Base-by-base conservation (phyloP, 345 rosid species). In the Physaria fendleri region DNA sequence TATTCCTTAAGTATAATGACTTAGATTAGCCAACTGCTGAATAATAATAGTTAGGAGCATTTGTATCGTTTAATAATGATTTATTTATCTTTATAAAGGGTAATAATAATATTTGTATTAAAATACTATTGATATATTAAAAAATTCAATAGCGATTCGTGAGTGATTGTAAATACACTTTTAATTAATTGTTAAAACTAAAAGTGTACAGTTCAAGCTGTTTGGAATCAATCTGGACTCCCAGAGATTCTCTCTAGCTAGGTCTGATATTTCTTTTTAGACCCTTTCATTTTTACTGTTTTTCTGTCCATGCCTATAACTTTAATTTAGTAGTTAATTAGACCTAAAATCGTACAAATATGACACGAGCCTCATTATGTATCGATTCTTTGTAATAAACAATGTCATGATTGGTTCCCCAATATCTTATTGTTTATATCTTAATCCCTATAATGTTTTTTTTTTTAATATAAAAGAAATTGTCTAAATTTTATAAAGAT, bases 321-420 rank as follows among this genome's bases (percentile, higher is more conserved):
- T n/a, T n/a, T n/a, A n/a, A n/a, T n/a, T n/a, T n/a, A n/a, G n/a
- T 5, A 15, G 30, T 49, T 62, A 49, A 27, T 28, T 39, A 51
- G 49, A 38, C 18, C 41, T 5, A 25, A 47, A 37, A 25, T 25
- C 46, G n/a, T 35, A 25, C 13, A 18, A 42, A 55, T 23, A 25
- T 45, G 62, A 65, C 56, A 55, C 70, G 18, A 56, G 24, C 40
- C 40, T 48, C 63, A 27, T 46, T 37, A 8, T 35, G 32, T 46
- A 17, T 35, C 23, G 40, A 55, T 65, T 54, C 48, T 30, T 25
- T 28, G 32, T 8, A 37, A 56, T 56, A 65, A 55, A 44, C 25
- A 65, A 27, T 37, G 56, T 27, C n/a, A 46, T 46, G 48, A 37
- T 65, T 65, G 63, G 63, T 20, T n/a, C 41, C 20, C 51, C 48